Conservation (phyloP, 352 stramenopile species). For the Pythium sukuiense region DNA sequence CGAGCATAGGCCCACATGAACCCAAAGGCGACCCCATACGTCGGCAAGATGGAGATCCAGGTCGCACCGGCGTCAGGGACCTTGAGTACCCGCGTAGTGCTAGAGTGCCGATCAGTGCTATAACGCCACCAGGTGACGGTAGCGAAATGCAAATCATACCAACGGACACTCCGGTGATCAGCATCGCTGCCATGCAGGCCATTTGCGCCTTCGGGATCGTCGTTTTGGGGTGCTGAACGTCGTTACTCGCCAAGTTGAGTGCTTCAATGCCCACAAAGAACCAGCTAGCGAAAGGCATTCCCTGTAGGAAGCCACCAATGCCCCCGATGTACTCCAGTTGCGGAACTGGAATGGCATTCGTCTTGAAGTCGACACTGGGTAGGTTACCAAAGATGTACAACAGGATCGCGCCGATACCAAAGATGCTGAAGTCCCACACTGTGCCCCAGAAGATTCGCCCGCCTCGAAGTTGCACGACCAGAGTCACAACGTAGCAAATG, state of each 20-base stretch:
- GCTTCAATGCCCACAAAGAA: slow-evolving; percentile 35
- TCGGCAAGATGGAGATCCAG: slow-evolving; percentile 25
- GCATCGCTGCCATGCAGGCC: slow-evolving; percentile 12
- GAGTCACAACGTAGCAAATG: slow-evolving; percentile 12
- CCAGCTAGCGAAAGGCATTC: slow-evolving; percentile 26
- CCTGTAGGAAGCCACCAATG: slow-evolving; percentile 11
- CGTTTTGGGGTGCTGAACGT: slow-evolving; percentile 23
- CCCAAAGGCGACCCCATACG: slow-evolving; percentile 29
- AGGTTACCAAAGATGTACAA: slow-evolving; percentile 25
- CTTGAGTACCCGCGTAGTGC: slow-evolving; percentile 9
- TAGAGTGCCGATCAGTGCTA: slow-evolving; percentile 2
- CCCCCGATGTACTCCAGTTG: slow-evolving; percentile 8
- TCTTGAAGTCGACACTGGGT: slow-evolving; percentile 15
- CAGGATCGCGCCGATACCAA: slow-evolving; percentile 15
- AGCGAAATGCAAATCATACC: slow-evolving; percentile 16
- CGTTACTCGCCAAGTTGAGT: slow-evolving; percentile 28
- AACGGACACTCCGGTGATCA: slow-evolving; percentile 7
- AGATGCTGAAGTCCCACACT: slow-evolving; percentile 13
- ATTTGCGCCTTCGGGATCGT: slow-evolving; percentile 28
- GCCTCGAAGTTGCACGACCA: slow-evolving; percentile 19
- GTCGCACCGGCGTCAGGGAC: slow-evolving; percentile 10
- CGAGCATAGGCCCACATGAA: slow-evolving; percentile 28
- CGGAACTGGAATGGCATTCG: slow-evolving; percentile 5
- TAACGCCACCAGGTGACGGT: slow-evolving; percentile 4
- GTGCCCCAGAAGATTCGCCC: slow-evolving; percentile 25